Evolutionary conservation across 345 rosid genomes (phyloP).

Genomic region (Theobroma cacao): DNA sequence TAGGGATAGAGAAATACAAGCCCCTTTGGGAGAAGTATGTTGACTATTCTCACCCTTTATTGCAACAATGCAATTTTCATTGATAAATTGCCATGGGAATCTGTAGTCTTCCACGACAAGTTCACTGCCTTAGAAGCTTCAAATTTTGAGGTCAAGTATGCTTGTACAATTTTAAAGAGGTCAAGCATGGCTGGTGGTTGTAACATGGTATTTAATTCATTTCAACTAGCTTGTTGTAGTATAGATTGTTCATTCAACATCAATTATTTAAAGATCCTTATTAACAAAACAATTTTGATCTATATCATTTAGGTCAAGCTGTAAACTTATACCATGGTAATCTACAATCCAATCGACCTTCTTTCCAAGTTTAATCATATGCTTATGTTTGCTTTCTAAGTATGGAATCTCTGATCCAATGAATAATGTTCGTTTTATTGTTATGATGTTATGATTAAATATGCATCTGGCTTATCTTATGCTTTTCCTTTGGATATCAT

Average conservation of each 20-base stretch:
- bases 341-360: neutral
- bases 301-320: neutral
- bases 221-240: slow-evolving; percentile 35
- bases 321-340: neutral
- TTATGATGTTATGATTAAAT: neutral
- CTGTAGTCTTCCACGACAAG: slow-evolving; percentile 15
- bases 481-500: no score
- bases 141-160: slow-evolving; percentile 24
- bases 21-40: slow-evolving; percentile 89
- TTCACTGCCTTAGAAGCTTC: neutral
- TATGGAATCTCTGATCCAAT: neutral
- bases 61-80: slow-evolving; percentile 90
- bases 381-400: neutral
- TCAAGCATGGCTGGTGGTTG: slow-evolving; percentile 43
- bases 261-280: neutral
- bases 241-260: slow-evolving; percentile 17
- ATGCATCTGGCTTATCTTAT: no score
- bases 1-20: slow-evolving; percentile 92
- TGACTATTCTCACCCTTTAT: slow-evolving; percentile 74
- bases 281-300: neutral
- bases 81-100: slow-evolving; percentile 32
- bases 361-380: neutral
- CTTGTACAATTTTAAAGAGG: slow-evolving; percentile 42
- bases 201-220: slow-evolving; percentile 23
- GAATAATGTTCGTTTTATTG: neutral